Conservation (phyloP, 345 rosid species). For the Mercurialis annua region DNA sequence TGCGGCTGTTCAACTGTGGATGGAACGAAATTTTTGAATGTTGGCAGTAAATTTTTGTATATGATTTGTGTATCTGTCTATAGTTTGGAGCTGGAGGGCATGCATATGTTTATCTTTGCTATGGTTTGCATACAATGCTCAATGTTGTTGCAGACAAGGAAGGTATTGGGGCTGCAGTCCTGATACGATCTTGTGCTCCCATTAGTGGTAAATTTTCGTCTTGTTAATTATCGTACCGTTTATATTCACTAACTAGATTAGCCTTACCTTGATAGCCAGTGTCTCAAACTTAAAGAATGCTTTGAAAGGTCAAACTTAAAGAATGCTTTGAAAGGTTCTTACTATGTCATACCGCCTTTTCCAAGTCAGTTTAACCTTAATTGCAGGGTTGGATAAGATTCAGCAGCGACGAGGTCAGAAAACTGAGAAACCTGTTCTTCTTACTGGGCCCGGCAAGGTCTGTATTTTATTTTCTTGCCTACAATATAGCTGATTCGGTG, state of each 20-base stretch:
- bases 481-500: neutral
- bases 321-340: neutral
- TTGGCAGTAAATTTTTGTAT: neutral
- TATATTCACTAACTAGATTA: neutral
- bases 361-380: neutral
- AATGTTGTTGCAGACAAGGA: constrained; percentile 90
- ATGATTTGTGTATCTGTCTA: constrained; percentile 6
- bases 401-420: constrained; percentile 76
- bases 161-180: constrained; percentile 85
- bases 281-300: too few relatives aligned
- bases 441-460: constrained; percentile 95
- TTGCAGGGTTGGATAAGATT: constrained; percentile 80
- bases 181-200: constrained; percentile 86
- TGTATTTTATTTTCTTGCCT: constrained; percentile 17
- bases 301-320: too few relatives aligned
- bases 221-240: neutral
- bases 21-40: neutral
- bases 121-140: constrained; percentile 88
- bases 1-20: neutral
- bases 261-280: neutral
- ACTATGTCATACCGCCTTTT: neutral
- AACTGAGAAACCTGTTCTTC: constrained; percentile 74
- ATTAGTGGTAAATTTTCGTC: constrained; percentile 49
- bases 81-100: constrained; percentile 95
- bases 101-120: constrained; percentile 93